Evolutionary conservation across 2,329 filamentous ascomycete species (phyloP).

Genomic region (Alternaria conjuncta): DNA sequence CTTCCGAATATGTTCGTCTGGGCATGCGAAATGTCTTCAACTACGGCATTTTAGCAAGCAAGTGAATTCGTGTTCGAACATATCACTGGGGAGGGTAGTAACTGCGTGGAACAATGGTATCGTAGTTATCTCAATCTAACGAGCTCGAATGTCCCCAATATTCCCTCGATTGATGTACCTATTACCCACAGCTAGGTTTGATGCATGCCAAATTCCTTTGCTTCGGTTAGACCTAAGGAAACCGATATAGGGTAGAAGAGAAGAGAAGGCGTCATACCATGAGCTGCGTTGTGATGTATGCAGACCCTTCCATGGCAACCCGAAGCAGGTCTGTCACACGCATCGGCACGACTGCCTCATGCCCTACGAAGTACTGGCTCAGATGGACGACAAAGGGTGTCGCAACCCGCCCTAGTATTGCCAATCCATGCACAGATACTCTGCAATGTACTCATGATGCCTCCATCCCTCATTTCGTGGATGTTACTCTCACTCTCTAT

Average conservation of each 20-base stretch:
- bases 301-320: neutral
- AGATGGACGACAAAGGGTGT: neutral
- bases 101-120: too few species aligned
- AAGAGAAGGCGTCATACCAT: slow-evolving; percentile 11
- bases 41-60: neutral
- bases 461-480: too few species aligned
- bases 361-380: neutral
- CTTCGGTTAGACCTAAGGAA: slow-evolving; percentile 10
- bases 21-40: too few species aligned
- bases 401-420: neutral
- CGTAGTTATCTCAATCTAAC: neutral
- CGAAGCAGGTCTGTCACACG: neutral
- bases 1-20: neutral
- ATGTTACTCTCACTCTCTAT: too few species aligned
- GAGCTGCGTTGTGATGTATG: neutral
- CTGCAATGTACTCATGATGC: too few species aligned
- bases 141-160: too few species aligned
- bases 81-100: too few species aligned
- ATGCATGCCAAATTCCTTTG: neutral
- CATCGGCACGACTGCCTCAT: neutral
- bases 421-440: too few species aligned
- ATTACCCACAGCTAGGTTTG: neutral
- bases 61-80: too few species aligned
- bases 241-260: too few species aligned
- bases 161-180: neutral